phyloP scores from a whole-genome alignment of 345 rosid genomes.

The Eucalyptus cladocalyx region DNA sequence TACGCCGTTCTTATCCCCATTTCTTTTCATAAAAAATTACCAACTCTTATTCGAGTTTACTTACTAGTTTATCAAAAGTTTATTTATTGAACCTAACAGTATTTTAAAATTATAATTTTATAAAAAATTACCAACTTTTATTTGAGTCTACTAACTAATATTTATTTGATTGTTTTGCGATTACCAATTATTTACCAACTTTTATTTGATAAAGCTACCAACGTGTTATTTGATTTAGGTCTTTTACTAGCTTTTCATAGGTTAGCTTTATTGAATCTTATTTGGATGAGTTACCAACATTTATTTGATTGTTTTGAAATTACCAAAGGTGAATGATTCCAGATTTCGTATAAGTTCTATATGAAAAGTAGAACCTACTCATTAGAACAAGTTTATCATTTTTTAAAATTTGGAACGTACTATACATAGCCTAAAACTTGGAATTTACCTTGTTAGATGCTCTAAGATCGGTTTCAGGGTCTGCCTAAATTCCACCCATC shows the following conservation, averaged over 20 bases:
- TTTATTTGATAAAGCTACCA: neutral
- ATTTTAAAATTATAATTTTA: neutral
- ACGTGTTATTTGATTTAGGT: neutral
- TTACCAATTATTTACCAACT: neutral
- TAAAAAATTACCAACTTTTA: too few relatives aligned
- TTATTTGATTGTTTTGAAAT: neutral
- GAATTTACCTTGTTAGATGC: accelerated
- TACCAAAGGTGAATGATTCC: neutral
- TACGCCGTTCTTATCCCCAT: accelerated
- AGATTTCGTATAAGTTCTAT: accelerated
- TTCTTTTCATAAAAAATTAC: too few relatives aligned
- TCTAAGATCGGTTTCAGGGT: accelerated
- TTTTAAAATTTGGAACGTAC: accelerated
- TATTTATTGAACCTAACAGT: neutral
- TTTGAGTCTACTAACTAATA: neutral
- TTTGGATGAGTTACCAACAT: neutral
- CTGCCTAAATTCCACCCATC: accelerated
- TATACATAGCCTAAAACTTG: accelerated
- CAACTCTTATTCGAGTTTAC: neutral
- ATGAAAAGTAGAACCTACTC: too few relatives aligned
- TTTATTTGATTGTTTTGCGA: neutral
- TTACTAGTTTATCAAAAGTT: neutral
- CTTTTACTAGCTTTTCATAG: neutral
- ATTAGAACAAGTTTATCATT: accelerated
- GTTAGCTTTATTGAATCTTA: neutral